phyloP scores from a whole-genome alignment of 495 filamentous ascomycete genomes.

The Hypomontagnella monticulosa region DNA sequence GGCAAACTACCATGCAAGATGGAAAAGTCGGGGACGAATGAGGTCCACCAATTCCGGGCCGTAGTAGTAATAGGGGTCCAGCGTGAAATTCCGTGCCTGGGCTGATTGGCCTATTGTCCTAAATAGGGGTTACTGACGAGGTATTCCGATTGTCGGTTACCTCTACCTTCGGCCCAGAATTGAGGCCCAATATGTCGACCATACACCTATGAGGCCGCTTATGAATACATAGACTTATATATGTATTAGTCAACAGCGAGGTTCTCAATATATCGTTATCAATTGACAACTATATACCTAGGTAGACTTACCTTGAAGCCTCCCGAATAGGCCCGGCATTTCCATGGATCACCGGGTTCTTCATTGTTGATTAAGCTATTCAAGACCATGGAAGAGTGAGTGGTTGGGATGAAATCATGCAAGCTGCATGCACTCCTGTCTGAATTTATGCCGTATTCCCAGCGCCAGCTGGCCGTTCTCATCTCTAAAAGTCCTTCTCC shows the following conservation, averaged over 20 bases:
- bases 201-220: background rate
- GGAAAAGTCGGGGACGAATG: slow-evolving; percentile 30
- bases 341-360: slow-evolving; percentile 30
- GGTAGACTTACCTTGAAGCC: background rate
- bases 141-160: background rate
- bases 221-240: background rate
- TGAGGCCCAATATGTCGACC: slow-evolving; percentile 10
- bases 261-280: background rate
- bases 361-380: slow-evolving; percentile 25
- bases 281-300: background rate
- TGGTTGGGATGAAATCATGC: slow-evolving; percentile 37
- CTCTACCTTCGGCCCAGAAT: slow-evolving; percentile 7
- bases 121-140: slow-evolving; percentile 4
- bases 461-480: slow-evolving; percentile 24
- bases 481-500: slow-evolving; percentile 9
- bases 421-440: slow-evolving; percentile 43
- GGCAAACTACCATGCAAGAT: slow-evolving; percentile 28
- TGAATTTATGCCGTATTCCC: slow-evolving; percentile 29
- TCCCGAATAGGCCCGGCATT: slow-evolving; percentile 12
- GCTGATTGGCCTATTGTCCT: slow-evolving; percentile 17
- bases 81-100: slow-evolving; percentile 6
- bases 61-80: slow-evolving; percentile 25
- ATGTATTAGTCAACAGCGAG: background rate
- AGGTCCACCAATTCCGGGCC: slow-evolving; percentile 25
- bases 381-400: slow-evolving; percentile 22